Percentiles rank a stretch among this genome's conserved stretches.
These are phyloP conservation scores for Panus rudis DNA, from an alignment of 768 basidiomycete genomes.

Conservation along the genomic window DNA sequence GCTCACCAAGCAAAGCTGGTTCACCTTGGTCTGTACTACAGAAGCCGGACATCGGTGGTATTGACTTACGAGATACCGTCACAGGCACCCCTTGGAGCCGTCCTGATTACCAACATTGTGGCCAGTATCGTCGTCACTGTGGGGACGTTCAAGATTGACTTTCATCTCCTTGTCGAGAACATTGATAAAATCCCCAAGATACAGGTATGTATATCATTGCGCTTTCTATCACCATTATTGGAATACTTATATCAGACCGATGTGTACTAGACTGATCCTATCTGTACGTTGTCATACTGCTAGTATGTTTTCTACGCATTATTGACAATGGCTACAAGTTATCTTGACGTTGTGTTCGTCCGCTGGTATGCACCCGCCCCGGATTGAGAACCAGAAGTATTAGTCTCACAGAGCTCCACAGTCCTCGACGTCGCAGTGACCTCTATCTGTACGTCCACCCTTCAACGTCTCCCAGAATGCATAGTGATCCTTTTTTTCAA, in stretches of 20 bases:
- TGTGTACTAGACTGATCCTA: too few relatives aligned
- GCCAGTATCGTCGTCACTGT: slow-evolving; percentile 11
- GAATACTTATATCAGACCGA: not conserved
- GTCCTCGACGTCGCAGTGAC: too few relatives aligned
- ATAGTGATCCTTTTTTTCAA: too few relatives aligned
- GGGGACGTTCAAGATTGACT: slow-evolving; percentile 11
- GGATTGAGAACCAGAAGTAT: not conserved
- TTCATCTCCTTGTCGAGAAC: slow-evolving; percentile 8
- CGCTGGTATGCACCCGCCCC: slow-evolving; percentile 5
- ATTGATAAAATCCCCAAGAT: slow-evolving; percentile 10
- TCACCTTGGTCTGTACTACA: slow-evolving; percentile 11
- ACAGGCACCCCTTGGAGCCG: too few relatives aligned
- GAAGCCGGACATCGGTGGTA: too few relatives aligned
- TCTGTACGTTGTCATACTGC: too few relatives aligned
- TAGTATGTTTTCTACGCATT: slow-evolving; percentile 3
- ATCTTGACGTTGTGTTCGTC: slow-evolving; percentile 13
- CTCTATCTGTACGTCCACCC: too few relatives aligned
- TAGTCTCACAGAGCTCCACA: too few relatives aligned
- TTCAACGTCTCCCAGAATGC: too few relatives aligned
- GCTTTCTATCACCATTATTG: not conserved
- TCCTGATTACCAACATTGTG: too few relatives aligned
- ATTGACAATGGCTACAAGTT: not conserved
- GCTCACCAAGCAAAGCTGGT: slow-evolving; percentile 10
- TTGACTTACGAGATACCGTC: too few relatives aligned
- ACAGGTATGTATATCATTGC: not conserved